phyloP scores from a whole-genome alignment of 1,284 basidiomycete species.

The Papiliotrema fonsecae region DNA sequence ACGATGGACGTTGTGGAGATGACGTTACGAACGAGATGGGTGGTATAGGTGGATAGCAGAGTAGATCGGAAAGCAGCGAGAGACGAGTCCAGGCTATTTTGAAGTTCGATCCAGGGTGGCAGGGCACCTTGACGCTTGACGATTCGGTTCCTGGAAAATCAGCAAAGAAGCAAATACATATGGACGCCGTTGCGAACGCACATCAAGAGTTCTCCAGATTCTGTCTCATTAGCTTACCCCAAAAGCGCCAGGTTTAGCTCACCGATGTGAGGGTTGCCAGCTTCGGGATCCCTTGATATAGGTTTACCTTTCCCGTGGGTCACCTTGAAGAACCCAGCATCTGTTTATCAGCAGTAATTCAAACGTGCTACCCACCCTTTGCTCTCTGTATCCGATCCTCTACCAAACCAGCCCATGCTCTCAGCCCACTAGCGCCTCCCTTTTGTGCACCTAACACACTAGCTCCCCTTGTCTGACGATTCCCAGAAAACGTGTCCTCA shows the following conservation, averaged over 20 bases:
- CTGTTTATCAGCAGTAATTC: constrained; percentile 7
- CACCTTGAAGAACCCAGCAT: constrained; percentile 65
- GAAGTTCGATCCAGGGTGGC: constrained; percentile 88
- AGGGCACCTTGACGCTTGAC: constrained; percentile 76
- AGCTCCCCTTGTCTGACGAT: constrained; percentile 52
- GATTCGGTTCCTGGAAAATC: constrained; percentile 65
- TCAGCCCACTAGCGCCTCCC: constrained; percentile 52
- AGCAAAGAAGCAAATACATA: not conserved
- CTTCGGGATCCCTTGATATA: constrained; percentile 57
- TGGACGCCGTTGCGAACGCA: constrained; percentile 4
- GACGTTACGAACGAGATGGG: constrained; percentile 57
- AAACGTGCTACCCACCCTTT: constrained; percentile 17
- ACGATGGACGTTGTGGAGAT: constrained; percentile 50
- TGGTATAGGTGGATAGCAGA: constrained; percentile 52
- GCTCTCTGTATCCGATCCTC: constrained; percentile 65
- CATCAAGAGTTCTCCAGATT: constrained; percentile 62
- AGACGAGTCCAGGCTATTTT: constrained; percentile 60
- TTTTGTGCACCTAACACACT: constrained; percentile 38
- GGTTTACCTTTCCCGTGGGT: constrained; percentile 73
- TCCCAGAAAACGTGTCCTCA: constrained; percentile 51
- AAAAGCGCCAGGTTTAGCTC: constrained; percentile 50
- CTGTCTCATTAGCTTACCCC: constrained; percentile 10
- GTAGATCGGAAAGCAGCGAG: constrained; percentile 61
- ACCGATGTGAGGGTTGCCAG: constrained; percentile 73
- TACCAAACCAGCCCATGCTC: constrained; percentile 68